These are phyloP conservation scores for Mallotus repandus DNA, from an alignment of 441 rosid genomes.

Conservation along the genomic window DNA sequence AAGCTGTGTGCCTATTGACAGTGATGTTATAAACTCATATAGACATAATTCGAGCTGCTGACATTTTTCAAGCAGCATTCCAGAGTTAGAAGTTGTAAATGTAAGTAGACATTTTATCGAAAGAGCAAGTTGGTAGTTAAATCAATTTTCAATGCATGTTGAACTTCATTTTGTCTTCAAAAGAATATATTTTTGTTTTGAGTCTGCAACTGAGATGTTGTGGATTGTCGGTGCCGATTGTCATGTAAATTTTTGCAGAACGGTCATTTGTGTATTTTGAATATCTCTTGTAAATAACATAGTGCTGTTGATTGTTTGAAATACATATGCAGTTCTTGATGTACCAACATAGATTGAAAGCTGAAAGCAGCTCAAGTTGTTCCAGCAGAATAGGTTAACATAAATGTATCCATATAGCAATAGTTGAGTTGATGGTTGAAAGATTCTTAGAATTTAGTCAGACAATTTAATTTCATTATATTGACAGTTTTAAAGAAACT, in stretches of 20 bases:
- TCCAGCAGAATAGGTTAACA: too few species aligned
- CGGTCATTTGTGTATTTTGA: conserved; percentile 9
- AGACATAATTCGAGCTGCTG: conserved; percentile 37
- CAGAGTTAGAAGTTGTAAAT: conserved; percentile 33
- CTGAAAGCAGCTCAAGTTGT: too few species aligned
- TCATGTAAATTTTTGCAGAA: conserved; percentile 19
- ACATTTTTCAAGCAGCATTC: conserved; percentile 41
- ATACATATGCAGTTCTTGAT: not conserved
- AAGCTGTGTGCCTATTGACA: conserved; percentile 18
- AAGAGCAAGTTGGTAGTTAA: conserved; percentile 20
- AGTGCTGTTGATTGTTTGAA: not conserved
- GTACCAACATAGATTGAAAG: too few species aligned
- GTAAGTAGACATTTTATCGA: conserved; percentile 25
- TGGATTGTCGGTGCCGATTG: too few species aligned
- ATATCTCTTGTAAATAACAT: conserved; percentile 14
- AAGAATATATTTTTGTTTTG: not conserved
- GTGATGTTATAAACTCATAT: conserved; percentile 24
- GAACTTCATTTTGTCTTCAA: conserved; percentile 10
- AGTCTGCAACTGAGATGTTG: conserved; percentile 13
- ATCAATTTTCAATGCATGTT: conserved; percentile 23
- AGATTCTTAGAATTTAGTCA: too few species aligned
- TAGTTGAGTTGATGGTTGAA: too few species aligned
- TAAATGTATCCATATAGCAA: too few species aligned
- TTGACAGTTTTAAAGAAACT: too few species aligned
- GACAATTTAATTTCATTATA: too few species aligned